Conservation (phyloP, 768 basidiomycete species). For the Pluteus cervinus region DNA sequence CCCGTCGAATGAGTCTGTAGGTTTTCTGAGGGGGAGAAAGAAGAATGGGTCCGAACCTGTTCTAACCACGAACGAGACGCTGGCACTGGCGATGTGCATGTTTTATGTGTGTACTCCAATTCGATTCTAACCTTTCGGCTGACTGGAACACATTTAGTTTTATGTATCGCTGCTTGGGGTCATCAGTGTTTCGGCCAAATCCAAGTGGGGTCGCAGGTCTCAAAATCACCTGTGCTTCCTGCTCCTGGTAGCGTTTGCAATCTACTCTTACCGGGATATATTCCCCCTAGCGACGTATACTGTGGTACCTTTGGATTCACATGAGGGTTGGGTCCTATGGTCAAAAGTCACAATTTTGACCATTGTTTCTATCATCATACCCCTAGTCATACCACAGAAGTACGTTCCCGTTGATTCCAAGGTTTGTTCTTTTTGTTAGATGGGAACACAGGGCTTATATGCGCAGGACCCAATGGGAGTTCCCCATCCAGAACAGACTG, state of each 20-base stretch:
- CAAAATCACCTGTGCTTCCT: conserved; percentile 20
- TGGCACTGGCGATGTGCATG: too few species aligned
- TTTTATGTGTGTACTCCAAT: too few species aligned
- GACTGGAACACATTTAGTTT: too few species aligned
- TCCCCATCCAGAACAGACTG: conserved; percentile 43
- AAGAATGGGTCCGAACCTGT: too few species aligned
- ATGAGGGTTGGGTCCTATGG: conserved; percentile 44
- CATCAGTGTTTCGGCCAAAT: conserved; percentile 25
- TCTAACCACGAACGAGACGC: too few species aligned
- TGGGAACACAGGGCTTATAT: too few species aligned
- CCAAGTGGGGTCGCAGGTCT: conserved; percentile 19
- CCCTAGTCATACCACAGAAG: conserved; percentile 42
- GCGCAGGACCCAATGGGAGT: conserved; percentile 25
- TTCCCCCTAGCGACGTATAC: conserved; percentile 51
- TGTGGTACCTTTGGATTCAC: conserved; percentile 35
- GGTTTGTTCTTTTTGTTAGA: conserved; percentile 21
- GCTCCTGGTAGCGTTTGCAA: conserved; percentile 24
- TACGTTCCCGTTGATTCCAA: conserved; percentile 51
- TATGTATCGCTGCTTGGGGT: conserved; percentile 36
- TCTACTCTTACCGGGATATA: conserved; percentile 51
- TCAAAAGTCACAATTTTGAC: conserved; percentile 36
- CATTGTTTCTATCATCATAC: conserved; percentile 38
- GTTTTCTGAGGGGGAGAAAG: too few species aligned
- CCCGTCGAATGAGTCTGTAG: too few species aligned
- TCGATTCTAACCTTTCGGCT: too few species aligned